A percentile compares a stretch with the other conserved stretches of the same genome.
phyloP scores from a whole-genome alignment of 768 basidiomycete genomes.

The Amanita rubescens region DNA sequence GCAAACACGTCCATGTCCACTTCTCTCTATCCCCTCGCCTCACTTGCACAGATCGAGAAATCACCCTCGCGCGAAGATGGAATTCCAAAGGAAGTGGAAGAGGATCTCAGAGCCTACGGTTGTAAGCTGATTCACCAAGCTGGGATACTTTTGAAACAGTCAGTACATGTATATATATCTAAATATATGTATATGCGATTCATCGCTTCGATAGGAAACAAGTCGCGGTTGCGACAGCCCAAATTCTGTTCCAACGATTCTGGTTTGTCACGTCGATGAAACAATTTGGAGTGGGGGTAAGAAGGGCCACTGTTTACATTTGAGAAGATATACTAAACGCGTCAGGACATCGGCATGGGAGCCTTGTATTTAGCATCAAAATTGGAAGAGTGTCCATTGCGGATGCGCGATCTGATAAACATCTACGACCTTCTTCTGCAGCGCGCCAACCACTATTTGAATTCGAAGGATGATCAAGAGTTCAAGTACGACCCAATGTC shows the following conservation, averaged over 20 bases:
- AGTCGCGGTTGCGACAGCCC: constrained; percentile 93
- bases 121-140: constrained; percentile 95
- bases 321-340: constrained; percentile 4
- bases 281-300: constrained; percentile 87
- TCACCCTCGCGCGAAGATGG: constrained; percentile 83
- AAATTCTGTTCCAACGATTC: constrained; percentile 94
- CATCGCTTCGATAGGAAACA: constrained; percentile 61
- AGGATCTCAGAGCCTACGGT: constrained; percentile 83
- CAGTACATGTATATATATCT: constrained; percentile 22
- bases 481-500: constrained; percentile 82
- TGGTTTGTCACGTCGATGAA: constrained; percentile 95
- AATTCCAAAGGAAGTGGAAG: constrained; percentile 72
- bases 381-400: constrained; percentile 84
- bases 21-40: constrained; percentile 75
- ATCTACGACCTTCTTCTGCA: constrained; percentile 87
- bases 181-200: background rate
- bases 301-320: constrained; percentile 22
- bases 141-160: constrained; percentile 88
- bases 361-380: constrained; percentile 85
- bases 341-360: constrained; percentile 84
- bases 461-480: constrained; percentile 24
- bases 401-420: constrained; percentile 93
- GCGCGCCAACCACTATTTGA: constrained; percentile 49
- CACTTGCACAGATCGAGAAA: constrained; percentile 64
- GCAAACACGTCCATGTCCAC: constrained; percentile 30